Conservation (phyloP, 768 basidiomycete species). For the Boletus eberwhitei region DNA sequence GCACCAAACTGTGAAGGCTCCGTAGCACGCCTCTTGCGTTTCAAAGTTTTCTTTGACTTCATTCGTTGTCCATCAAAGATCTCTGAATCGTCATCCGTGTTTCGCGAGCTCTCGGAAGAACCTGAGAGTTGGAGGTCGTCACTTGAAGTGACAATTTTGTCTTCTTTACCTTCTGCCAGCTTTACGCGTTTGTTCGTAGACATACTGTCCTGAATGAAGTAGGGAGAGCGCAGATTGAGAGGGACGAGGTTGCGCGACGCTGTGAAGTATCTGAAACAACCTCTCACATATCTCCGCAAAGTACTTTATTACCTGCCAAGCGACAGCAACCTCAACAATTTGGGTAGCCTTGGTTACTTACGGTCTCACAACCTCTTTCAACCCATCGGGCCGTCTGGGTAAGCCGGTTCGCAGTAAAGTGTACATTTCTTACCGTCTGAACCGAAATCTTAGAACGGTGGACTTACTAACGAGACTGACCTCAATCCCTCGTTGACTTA, state of each 20-base stretch:
- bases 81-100: constrained; percentile 56
- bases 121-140: constrained; percentile 6
- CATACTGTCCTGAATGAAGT: constrained; percentile 35
- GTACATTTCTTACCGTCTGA: constrained; percentile 15
- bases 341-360: neutral
- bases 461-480: constrained; percentile 6
- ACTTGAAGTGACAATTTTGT: constrained; percentile 1
- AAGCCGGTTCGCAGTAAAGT: constrained; percentile 5
- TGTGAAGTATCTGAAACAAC: neutral
- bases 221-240: neutral
- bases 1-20: constrained; percentile 70
- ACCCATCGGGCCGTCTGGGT: neutral
- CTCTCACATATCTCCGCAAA: neutral
- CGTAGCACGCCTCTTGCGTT: constrained; percentile 81
- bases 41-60: constrained; percentile 78
- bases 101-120: constrained; percentile 29
- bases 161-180: constrained; percentile 29
- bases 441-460: constrained; percentile 10
- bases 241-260: neutral
- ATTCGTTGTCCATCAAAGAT: constrained; percentile 48
- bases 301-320: neutral
- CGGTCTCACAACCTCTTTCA: constrained; percentile 5
- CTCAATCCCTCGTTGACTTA: constrained; percentile 1
- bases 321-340: neutral
- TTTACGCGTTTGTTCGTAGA: constrained; percentile 53